A percentile compares a stretch with the other conserved stretches of the same genome.
Conservation (phyloP, 192 early-diverging fungal genomes). For the Jimgerdemannia flammicorona region DNA sequence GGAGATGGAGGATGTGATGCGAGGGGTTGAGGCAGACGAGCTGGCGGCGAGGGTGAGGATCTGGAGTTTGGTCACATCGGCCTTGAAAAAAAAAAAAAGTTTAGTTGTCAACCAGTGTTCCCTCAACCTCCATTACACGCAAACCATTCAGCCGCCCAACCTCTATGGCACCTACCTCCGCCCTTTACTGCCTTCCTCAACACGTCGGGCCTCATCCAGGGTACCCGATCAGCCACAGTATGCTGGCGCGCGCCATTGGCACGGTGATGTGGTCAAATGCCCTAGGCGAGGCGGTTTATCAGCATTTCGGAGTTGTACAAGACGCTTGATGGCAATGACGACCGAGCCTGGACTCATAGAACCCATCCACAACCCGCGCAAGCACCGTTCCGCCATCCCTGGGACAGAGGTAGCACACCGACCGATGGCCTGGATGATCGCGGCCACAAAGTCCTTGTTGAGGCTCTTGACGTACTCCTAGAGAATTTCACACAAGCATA, state of each 20-base stretch:
- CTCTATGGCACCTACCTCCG: slow-evolving; percentile 34
- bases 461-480: slow-evolving; percentile 68
- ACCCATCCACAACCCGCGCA: too few relatives aligned
- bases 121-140: too few relatives aligned
- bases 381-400: slow-evolving; percentile 47
- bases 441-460: slow-evolving; percentile 61
- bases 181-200: slow-evolving; percentile 70
- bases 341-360: slow-evolving; percentile 76
- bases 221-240: slow-evolving; percentile 85
- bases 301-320: slow-evolving; percentile 56
- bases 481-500: neutral
- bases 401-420: slow-evolving; percentile 55
- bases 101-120: too few relatives aligned
- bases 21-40: slow-evolving; percentile 46
- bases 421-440: slow-evolving; percentile 61
- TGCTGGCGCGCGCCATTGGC: slow-evolving; percentile 74
- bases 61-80: slow-evolving; percentile 73
- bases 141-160: too few relatives aligned
- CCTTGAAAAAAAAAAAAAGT: slow-evolving; percentile 19
- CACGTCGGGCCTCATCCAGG: slow-evolving; percentile 72
- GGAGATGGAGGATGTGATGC: slow-evolving; percentile 37
- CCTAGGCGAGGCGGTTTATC: slow-evolving; percentile 56
- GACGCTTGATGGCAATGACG: slow-evolving; percentile 67
- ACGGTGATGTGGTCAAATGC: slow-evolving; percentile 60
- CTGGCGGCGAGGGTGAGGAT: slow-evolving; percentile 75